Conservation (phyloP, 139 green algal genomes). For the Chlorella sp. region DNA sequence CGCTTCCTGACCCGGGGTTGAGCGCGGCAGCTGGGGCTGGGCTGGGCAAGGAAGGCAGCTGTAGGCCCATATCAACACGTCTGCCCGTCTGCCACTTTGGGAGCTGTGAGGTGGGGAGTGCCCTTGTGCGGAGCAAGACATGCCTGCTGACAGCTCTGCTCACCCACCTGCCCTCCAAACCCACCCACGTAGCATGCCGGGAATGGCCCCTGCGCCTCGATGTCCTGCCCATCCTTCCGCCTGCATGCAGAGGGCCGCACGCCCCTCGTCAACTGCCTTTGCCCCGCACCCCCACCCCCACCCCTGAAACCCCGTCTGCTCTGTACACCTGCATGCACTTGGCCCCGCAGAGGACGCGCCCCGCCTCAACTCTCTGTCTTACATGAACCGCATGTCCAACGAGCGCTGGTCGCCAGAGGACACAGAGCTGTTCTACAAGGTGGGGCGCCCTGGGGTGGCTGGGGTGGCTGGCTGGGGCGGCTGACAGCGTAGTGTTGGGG, state of each 20-base stretch:
- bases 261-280: neutral
- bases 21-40: neutral
- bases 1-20: too few relatives aligned
- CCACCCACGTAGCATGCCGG: neutral
- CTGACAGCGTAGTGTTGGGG: too few relatives aligned
- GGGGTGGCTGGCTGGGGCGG: too few relatives aligned
- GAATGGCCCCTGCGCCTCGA: too few relatives aligned
- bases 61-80: neutral
- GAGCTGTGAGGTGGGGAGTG: too few relatives aligned
- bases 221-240: neutral
- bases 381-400: conserved; percentile 55
- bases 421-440: conserved; percentile 76
- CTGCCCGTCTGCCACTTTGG: too few relatives aligned
- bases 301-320: neutral
- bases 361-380: conserved; percentile 62
- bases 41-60: neutral
- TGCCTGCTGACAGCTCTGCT: too few relatives aligned
- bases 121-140: too few relatives aligned
- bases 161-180: neutral
- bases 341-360: conserved; percentile 44
- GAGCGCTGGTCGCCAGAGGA: conserved; percentile 73
- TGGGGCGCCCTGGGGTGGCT: neutral
- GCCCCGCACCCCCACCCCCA: neutral
- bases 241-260: neutral
- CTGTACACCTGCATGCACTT: neutral